Evolutionary conservation across 345 rosid genomes (phyloP).

Genomic region (Boechera divaricarpa): DNA sequence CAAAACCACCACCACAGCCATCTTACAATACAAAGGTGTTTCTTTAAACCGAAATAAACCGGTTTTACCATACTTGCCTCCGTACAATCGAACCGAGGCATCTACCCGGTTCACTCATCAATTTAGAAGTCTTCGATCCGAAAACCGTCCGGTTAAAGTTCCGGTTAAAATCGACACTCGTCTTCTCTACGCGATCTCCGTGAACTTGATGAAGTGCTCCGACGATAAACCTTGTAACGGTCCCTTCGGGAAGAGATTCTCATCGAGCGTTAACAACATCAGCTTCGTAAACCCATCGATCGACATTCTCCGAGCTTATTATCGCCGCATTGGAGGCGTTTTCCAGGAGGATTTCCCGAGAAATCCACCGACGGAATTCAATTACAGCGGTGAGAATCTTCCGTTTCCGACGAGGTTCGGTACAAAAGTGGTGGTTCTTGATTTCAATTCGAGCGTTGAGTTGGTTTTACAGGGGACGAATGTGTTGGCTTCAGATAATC

Average conservation of each 20-base stretch:
- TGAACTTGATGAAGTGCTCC: conserved; percentile 71
- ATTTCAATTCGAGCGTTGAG: conserved; percentile 69
- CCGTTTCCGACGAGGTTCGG: conserved; percentile 75
- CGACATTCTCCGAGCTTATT: conserved; percentile 80
- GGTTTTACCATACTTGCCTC: conserved; percentile 70
- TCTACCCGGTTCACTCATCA: conserved; percentile 63
- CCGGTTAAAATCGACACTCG: conserved; percentile 46
- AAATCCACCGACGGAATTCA: conserved; percentile 62
- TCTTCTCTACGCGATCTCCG: conserved; percentile 52
- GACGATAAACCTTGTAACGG: conserved; percentile 77
- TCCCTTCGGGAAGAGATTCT: conserved; percentile 76
- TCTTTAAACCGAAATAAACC: conserved; percentile 46
- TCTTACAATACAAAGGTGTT: conserved; percentile 63
- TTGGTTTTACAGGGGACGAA: conserved; percentile 82
- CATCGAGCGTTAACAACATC: conserved; percentile 82
- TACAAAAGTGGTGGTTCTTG: conserved; percentile 81
- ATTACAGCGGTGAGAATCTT: conserved; percentile 67
- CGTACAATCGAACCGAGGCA: conserved; percentile 78
- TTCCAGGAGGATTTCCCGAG: conserved; percentile 86
- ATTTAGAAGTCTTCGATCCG: conserved; percentile 54
- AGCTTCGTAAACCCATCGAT: conserved; percentile 68
- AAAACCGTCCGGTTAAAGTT: conserved; percentile 46
- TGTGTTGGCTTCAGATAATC: conserved; percentile 69
- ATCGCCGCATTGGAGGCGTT: conserved; percentile 66
- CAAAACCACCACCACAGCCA: conserved; percentile 82